These are phyloP conservation scores for Parathielavia appendiculata DNA, from an alignment of 495 filamentous ascomycete genomes.

Conservation along the genomic window DNA sequence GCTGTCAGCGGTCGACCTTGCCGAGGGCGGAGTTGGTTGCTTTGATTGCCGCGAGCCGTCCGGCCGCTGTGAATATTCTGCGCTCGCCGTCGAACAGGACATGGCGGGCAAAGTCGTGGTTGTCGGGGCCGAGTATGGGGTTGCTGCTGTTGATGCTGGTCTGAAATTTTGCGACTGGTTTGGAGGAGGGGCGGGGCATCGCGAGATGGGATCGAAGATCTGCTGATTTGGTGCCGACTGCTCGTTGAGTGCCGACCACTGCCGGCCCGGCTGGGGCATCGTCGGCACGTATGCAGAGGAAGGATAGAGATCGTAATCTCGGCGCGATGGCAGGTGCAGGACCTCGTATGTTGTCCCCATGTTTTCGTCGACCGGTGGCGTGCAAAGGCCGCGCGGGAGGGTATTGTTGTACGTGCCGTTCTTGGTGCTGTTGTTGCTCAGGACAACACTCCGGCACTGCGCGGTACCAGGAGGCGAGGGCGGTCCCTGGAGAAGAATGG, in stretches of 20 bases:
- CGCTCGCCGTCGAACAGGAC: background rate
- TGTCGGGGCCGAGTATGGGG: background rate
- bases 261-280: conserved; percentile 24
- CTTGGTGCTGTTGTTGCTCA: too few relatives aligned
- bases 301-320: conserved; percentile 32
- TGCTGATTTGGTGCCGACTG: conserved; percentile 29
- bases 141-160: conserved; percentile 4
- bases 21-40: conserved; percentile 33
- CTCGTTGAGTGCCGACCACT: conserved; percentile 29
- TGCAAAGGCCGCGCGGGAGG: conserved; percentile 38
- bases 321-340: conserved; percentile 38
- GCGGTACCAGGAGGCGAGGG: background rate
- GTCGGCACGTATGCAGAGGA: conserved; percentile 31
- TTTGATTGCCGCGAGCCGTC: conserved; percentile 29
- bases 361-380: conserved; percentile 45
- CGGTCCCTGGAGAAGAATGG: too few relatives aligned
- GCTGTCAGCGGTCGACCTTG: conserved; percentile 26
- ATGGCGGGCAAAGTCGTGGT: background rate
- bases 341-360: conserved; percentile 48
- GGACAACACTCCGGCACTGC: background rate
- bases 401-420: background rate
- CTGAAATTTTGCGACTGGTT: background rate
- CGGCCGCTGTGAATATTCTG: conserved; percentile 9
- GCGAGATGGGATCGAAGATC: conserved; percentile 22
- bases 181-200: conserved; percentile 12